These are phyloP conservation scores for Calycina marina DNA, from an alignment of 2,329 filamentous ascomycete species.

Conservation along the genomic window DNA sequence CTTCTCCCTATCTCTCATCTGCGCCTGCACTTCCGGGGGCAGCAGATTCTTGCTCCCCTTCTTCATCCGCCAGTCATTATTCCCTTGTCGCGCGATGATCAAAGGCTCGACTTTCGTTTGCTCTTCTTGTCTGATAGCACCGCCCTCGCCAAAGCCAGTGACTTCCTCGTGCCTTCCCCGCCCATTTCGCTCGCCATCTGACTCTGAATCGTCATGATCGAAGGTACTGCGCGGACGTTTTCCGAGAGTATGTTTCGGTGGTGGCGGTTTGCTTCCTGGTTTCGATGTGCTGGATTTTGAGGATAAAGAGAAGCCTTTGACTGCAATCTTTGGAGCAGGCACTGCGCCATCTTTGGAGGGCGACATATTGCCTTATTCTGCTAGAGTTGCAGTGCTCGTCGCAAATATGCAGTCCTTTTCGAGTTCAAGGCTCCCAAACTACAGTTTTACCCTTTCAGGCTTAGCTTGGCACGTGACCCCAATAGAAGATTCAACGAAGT, in stretches of 20 bases:
- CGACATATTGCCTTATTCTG: constrained; percentile 8
- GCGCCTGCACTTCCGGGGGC: constrained; percentile 37
- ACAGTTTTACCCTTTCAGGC: too few relatives aligned
- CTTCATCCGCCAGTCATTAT: constrained; percentile 45
- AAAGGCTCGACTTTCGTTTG: constrained; percentile 26
- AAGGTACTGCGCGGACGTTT: constrained; percentile 28
- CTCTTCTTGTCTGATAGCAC: constrained; percentile 23
- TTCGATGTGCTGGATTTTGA: constrained; percentile 22
- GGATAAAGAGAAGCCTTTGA: constrained; percentile 27
- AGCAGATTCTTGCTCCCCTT: constrained; percentile 35
- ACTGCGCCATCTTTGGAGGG: constrained; percentile 13
- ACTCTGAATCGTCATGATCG: constrained; percentile 28
- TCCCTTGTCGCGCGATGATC: constrained; percentile 42
- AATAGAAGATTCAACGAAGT: too few relatives aligned
- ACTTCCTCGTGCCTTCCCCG: constrained; percentile 30
- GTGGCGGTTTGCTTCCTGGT: constrained; percentile 9
- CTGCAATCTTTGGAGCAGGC: constrained; percentile 17
- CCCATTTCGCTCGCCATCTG: constrained; percentile 32
- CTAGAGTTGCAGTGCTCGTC: too few relatives aligned
- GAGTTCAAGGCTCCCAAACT: too few relatives aligned
- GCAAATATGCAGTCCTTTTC: too few relatives aligned
- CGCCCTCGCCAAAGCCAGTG: constrained; percentile 34
- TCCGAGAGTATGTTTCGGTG: constrained; percentile 20
- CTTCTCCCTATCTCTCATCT: constrained; percentile 17
- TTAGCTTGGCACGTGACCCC: too few relatives aligned